These are phyloP conservation scores for Elaeis guineensis DNA, from an alignment of 176 grass and related monocot species.

Conservation along the genomic window DNA sequence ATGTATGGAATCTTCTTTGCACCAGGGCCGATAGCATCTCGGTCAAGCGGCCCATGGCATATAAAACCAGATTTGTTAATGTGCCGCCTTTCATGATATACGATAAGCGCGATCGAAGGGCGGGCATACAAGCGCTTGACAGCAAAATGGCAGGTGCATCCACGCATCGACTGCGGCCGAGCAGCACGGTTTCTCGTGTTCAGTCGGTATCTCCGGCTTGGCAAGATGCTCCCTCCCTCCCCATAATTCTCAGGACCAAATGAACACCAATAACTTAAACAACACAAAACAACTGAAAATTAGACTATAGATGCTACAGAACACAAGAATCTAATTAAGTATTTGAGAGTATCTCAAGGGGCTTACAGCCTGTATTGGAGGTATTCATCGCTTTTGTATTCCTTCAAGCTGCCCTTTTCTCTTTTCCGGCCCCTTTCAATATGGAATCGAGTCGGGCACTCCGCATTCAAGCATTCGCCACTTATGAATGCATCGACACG, in stretches of 20 bases:
- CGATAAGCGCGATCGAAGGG: constrained; percentile 53
- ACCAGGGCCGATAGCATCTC: constrained; percentile 76
- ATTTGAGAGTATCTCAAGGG: neutral
- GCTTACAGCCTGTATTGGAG: constrained; percentile 70
- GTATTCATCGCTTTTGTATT: constrained; percentile 64
- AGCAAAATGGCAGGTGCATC: constrained; percentile 81
- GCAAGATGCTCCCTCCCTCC: constrained; percentile 57
- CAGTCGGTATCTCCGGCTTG: constrained; percentile 69
- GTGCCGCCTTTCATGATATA: constrained; percentile 84
- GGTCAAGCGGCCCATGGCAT: constrained; percentile 76
- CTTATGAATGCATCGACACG: constrained; percentile 74
- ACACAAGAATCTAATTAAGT: neutral
- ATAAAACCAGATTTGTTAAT: constrained; percentile 72
- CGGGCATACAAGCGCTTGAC: constrained; percentile 66
- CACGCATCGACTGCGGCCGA: constrained; percentile 81
- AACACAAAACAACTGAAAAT: no score
- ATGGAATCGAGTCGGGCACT: constrained; percentile 78
- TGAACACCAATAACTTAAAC: constrained; percentile 79
- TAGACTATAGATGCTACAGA: neutral
- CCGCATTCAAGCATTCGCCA: constrained; percentile 63
- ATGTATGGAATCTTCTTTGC: constrained; percentile 71
- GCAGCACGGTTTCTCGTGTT: constrained; percentile 83
- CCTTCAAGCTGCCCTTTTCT: constrained; percentile 47
- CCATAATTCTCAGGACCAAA: constrained; percentile 95
- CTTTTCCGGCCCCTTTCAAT: constrained; percentile 75